Conservation (phyloP, 805 yeast species). For the Candida arabinofermentans region DNA sequence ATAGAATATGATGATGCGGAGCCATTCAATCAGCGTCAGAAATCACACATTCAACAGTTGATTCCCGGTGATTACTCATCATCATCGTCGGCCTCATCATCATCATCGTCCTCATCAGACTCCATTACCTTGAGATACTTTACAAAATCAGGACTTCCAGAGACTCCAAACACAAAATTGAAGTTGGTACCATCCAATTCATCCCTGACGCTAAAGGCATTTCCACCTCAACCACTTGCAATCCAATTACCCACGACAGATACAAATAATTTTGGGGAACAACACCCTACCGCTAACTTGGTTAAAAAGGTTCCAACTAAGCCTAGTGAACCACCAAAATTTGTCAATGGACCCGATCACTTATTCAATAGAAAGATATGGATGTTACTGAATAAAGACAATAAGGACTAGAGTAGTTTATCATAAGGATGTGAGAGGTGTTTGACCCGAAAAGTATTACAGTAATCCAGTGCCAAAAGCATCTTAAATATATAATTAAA, state of each 20-base stretch:
- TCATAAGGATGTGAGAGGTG: no score
- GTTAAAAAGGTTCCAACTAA: no score
- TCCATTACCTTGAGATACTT: conserved; percentile 17
- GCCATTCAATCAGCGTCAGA: no score
- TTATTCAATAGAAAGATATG: conserved; percentile 14
- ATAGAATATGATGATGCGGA: no score
- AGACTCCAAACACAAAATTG: neutral
- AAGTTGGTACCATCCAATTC: neutral
- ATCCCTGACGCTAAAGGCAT: neutral
- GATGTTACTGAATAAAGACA: conserved; percentile 6
- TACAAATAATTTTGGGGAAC: neutral
- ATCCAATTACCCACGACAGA: neutral
- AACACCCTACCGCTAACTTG: neutral
- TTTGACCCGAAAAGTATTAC: no score
- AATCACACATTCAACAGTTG: no score
- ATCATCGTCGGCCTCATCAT: conserved; percentile 12
- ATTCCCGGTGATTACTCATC: no score
- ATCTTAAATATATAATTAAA: no score
- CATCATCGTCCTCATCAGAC: conserved; percentile 12
- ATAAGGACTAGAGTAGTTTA: no score
- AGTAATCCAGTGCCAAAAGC: no score
- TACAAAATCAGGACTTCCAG: conserved; percentile 8
- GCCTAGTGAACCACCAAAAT: conserved; percentile 6
- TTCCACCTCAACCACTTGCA: neutral
- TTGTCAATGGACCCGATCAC: conserved; percentile 15